These are phyloP conservation scores for Viola odorata DNA, from an alignment of 345 rosid species.

Conservation along the genomic window DNA sequence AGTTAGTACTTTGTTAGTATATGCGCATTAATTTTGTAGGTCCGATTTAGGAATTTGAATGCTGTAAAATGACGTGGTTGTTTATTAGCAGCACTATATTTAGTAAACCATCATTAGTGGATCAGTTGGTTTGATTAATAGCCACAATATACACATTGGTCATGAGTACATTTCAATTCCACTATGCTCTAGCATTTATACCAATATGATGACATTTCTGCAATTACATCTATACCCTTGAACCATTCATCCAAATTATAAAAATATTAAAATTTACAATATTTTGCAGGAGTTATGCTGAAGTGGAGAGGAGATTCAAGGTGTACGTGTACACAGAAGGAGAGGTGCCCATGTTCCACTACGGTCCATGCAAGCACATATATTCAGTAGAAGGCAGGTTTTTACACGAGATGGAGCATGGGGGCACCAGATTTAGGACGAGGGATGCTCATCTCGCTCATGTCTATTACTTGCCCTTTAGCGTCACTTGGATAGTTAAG, in stretches of 20 bases:
- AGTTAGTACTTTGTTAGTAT: too few relatives aligned
- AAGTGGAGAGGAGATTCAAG: constrained; percentile 87
- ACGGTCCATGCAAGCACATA: constrained; percentile 80
- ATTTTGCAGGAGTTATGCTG: constrained; percentile 56
- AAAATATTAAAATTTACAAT: not conserved
- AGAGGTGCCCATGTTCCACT: constrained; percentile 62
- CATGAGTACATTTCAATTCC: too few relatives aligned
- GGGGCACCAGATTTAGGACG: constrained; percentile 42
- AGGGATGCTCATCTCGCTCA: constrained; percentile 50
- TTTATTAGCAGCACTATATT: too few relatives aligned
- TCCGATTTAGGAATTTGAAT: too few relatives aligned
- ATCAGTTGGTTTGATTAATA: too few relatives aligned
- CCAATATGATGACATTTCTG: too few relatives aligned
- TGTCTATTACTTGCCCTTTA: constrained; percentile 80
- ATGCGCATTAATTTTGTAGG: too few relatives aligned
- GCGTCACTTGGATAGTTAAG: constrained; percentile 68
- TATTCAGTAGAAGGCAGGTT: constrained; percentile 85
- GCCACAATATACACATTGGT: too few relatives aligned
- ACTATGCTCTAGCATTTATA: too few relatives aligned
- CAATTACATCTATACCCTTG: too few relatives aligned
- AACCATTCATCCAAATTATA: not conserved
- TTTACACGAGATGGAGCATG: constrained; percentile 70
- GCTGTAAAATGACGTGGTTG: too few relatives aligned
- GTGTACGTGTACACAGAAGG: constrained; percentile 85
- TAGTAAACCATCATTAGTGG: too few relatives aligned